Evolutionary conservation across 225 moss, liverwort and hornwort species (phyloP), one percentile per base, ranked within the genome.

Genomic region (Sphagnum contortum): DNA sequence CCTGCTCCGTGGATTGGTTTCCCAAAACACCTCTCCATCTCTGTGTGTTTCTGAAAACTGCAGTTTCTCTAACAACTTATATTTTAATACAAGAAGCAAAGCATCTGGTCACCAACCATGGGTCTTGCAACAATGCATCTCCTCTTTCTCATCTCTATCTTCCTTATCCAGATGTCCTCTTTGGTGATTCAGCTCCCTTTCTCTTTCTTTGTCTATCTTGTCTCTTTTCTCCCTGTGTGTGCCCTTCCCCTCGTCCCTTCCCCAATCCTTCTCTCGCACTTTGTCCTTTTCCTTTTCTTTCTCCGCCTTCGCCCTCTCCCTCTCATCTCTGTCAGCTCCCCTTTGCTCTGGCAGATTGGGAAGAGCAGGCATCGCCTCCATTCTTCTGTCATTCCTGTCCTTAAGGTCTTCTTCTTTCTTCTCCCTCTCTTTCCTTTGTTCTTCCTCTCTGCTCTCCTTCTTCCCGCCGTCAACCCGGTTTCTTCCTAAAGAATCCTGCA

Each of bases 171-270:
- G 1, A 29, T 29, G 29, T 60, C 87, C 81, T 61, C 91, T 84
- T 66, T 79, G 78, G 1, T 48, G 75, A 62, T 91, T 75, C 64
- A 84, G 75, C 57, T 84, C 73, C 29, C 29, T 29, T 29, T 29
- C 29, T 29, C 29, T 29, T 59, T 83, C 79, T 69, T 89, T 83
- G 77, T 87, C 83, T 81, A 79, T 69, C 70, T 85, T 85, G 69
- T 85, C 84, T 68, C 84, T 71, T 54, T 81, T 81, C 78, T 81
- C 84, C 59, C 50, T 61, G 53, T 78, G 75, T 6, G 63, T 59
- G 12, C 61, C 86, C 50, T 80, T 83, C 44, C 83, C 87, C 59
- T 78, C 80, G 49, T 84, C 83, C 60, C 68, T 75, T 65, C 67
- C 68, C 50, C 66, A 73, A 73, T 91, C 87, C 64, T 82, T 77